Evolutionary conservation across 2,329 filamentous ascomycete genomes (phyloP), one percentile per base, ranked within the genome.

Genomic region (Pseudocercospora musae): DNA sequence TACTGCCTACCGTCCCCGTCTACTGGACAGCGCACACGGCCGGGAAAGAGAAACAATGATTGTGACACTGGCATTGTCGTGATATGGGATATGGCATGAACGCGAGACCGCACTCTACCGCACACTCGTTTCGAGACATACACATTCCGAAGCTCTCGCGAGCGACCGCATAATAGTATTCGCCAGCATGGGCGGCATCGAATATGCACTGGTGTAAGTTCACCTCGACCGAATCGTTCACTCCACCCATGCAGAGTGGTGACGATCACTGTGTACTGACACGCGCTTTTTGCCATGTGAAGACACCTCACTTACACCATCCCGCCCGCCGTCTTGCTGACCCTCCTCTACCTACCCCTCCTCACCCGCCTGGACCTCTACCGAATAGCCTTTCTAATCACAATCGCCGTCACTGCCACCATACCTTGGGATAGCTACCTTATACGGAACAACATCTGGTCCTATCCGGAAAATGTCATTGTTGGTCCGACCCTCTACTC

Each of bases 401-500:
- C 80, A 20, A 81, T 90, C 66, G 88, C 89, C 20, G 85, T 92
- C 53, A 70, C 81, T 25, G 84, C 88, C 3, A 91, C 89, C 0
- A 86, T 88, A 25, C 89, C 89, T 31, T 92, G 89, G 89, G 89
- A 92, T 70, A 89, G 88, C 8, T 90, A 90, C 74, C 81, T 92
- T 44, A 89, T 92, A 68, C 83, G 82, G 66, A 84, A 80, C 58
- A 78, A 81, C 49, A 83, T 92, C 71, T 92, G 89, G 89, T 87
- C 85, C 9, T 92, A 91, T 70, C 89, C 89, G 1, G 76, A 80
- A 10, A 78, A 86, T 70, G 88, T 84, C 20, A 84, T 91, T 31
- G 70, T 88, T 37, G 89, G 89, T 0, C 81, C 81, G 0, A 87
- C 80, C 1, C 72, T 90, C 15, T 85, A 84, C 69, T 78, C 79